Evolutionary conservation across 768 basidiomycete species (phyloP).

Genomic region (Pleurotus tuber-regium): DNA sequence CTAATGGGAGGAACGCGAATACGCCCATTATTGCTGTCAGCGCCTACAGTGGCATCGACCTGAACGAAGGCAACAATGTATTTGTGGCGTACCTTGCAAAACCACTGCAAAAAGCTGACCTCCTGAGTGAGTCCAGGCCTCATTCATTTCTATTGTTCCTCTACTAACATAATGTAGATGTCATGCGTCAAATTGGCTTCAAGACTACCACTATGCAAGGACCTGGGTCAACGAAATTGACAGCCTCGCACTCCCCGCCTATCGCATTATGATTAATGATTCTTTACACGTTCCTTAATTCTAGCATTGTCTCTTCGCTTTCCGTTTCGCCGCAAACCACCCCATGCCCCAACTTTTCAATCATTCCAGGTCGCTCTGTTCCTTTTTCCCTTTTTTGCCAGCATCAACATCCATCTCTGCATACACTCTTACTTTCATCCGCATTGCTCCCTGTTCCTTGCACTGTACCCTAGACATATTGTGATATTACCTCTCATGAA

Average conservation of each 20-base stretch:
- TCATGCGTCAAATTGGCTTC: constrained; percentile 88
- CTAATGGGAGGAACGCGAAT: constrained; percentile 90
- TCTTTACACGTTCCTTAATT: constrained; percentile 23
- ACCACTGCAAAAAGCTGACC: constrained; percentile 85
- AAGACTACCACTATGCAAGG: constrained; percentile 74
- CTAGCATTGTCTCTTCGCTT: constrained; percentile 19
- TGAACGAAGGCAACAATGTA: constrained; percentile 59
- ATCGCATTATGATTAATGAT: constrained; percentile 31
- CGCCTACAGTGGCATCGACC: constrained; percentile 76
- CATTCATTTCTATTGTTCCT: constrained; percentile 4
- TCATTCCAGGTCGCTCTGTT: constrained; percentile 4
- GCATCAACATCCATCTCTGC: constrained; percentile 30
- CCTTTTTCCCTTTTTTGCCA: constrained; percentile 25
- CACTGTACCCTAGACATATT: constrained; percentile 48
- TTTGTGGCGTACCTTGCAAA: constrained; percentile 85
- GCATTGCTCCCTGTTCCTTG: constrained; percentile 25
- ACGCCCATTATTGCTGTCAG: constrained; percentile 93
- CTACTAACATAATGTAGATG: constrained; percentile 28
- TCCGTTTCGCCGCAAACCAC: constrained; percentile 8
- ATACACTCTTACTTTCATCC: constrained; percentile 21
- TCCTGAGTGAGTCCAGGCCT: constrained; percentile 48
- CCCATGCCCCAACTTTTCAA: constrained; percentile 3
- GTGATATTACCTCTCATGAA: constrained; percentile 16
- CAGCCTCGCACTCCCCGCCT: constrained; percentile 29
- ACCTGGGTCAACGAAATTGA: constrained; percentile 49